phyloP scores from a whole-genome alignment of 768 basidiomycete species.

The Amanita pseudoporphyria region DNA sequence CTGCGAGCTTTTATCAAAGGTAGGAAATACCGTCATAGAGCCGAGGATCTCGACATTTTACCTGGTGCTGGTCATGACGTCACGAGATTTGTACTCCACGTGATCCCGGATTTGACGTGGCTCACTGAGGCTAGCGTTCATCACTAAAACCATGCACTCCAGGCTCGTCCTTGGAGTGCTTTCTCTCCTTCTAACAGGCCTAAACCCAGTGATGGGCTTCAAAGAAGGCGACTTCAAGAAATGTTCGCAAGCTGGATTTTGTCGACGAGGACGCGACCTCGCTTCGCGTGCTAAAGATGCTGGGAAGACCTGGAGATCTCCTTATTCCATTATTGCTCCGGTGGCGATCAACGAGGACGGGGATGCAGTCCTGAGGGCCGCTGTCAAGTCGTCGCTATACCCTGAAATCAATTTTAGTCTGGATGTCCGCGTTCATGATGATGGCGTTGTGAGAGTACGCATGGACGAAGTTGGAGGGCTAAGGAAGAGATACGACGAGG shows the following conservation, averaged over 20 bases:
- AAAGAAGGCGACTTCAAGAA: conserved; percentile 89
- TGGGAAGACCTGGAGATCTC: conserved; percentile 63
- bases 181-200: conserved; percentile 7
- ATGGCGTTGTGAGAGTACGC: conserved; percentile 85
- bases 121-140: neutral
- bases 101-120: neutral
- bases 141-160: conserved; percentile 2
- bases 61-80: too few species aligned
- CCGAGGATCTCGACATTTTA: too few species aligned
- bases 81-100: neutral
- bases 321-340: conserved; percentile 65
- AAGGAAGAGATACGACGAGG: conserved; percentile 84
- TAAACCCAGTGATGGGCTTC: conserved; percentile 35
- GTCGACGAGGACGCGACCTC: conserved; percentile 77
- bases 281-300: conserved; percentile 59
- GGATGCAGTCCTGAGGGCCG: conserved; percentile 59
- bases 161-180: conserved; percentile 6
- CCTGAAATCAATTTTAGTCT: conserved; percentile 77
- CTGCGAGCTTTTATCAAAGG: too few species aligned
- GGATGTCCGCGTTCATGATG: conserved; percentile 74
- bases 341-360: conserved; percentile 37
- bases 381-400: conserved; percentile 74
- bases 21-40: too few species aligned
- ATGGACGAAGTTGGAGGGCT: conserved; percentile 83
- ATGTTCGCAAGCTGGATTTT: conserved; percentile 92